These are phyloP conservation scores for Bryoglossum gracile DNA, from an alignment of 495 filamentous ascomycete species.

Conservation along the genomic window DNA sequence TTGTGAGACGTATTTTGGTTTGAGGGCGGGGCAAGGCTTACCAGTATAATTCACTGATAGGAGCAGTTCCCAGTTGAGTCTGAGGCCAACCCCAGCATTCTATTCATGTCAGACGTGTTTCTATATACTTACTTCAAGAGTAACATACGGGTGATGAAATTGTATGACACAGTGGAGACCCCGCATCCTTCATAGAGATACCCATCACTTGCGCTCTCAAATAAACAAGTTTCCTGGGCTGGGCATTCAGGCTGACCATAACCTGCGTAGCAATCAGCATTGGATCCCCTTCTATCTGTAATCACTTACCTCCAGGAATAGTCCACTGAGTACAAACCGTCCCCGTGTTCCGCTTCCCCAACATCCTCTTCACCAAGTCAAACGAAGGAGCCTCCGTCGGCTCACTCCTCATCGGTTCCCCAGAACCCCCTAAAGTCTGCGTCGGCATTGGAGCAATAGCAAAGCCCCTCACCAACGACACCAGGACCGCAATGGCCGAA, in stretches of 20 bases:
- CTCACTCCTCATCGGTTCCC: neutral
- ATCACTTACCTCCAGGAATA: slow-evolving; percentile 13
- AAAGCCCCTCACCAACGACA: neutral
- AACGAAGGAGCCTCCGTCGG: slow-evolving; percentile 14
- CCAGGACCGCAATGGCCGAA: slow-evolving; percentile 8
- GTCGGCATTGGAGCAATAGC: slow-evolving; percentile 8
- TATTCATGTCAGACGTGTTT: neutral
- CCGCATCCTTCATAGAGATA: slow-evolving; percentile 22
- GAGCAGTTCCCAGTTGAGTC: neutral
- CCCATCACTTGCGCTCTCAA: slow-evolving; percentile 2
- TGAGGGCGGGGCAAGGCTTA: too few species aligned
- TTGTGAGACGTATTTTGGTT: neutral
- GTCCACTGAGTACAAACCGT: slow-evolving; percentile 22
- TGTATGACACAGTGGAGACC: slow-evolving; percentile 3
- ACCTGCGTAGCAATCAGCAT: slow-evolving; percentile 2
- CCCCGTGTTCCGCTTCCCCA: slow-evolving; percentile 9
- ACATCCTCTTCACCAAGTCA: slow-evolving; percentile 16
- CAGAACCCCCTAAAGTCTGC: slow-evolving; percentile 10
- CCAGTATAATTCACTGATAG: slow-evolving; percentile 13
- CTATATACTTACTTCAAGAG: neutral
- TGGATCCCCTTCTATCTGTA: neutral
- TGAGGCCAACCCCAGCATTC: slow-evolving; percentile 16
- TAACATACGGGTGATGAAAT: slow-evolving; percentile 20
- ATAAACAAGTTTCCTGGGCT: slow-evolving; percentile 16
- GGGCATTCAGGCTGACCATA: slow-evolving; percentile 15